Evolutionary conservation across 164 flowering plant species (phyloP), one percentile per base, ranked within the genome.

Genomic region (Stephania yunnanensis): DNA sequence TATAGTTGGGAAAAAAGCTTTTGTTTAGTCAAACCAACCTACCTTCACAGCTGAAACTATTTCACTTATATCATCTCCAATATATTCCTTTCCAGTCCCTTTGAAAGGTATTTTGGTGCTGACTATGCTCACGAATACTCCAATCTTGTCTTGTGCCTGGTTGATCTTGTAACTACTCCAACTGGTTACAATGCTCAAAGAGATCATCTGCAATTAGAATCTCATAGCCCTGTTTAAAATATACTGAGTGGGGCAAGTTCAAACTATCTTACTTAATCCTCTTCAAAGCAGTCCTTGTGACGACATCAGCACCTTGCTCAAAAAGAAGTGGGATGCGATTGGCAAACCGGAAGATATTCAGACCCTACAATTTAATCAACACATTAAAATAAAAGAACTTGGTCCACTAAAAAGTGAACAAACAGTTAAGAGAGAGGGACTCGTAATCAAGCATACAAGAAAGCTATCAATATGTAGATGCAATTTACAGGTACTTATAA

Each of bases 301-400:
- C 98, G 81, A 95, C 99, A 89, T 95, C 99, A 79, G 97, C 98
- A 82, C 99, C 99, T 92, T 94, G 99, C 87, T 95, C 99, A 78
- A 95, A 95, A n/a, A 95, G 95, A 80, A 95, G 97, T 10, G 98
- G 99, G 65, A 95, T 95, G 64, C 99, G 94, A 64, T 95, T 95
- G 46, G 98, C 99, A 83, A 93, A 94, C 58, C 99, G 93, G 79
- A 95, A 95, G 72, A 95, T 90, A 80, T 95, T 95, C 44, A 95
- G 76, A 46, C 99, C 99, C 99, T 95, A 77, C 53, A 83, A 67
- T 81, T 65, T 20, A 78, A 48, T 70, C 45, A 69, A 65, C 52
- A 52, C 25, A 63, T 17, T 15, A 75, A 58, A 71, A 20, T 74
- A 17, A 64, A 71, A 46, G 71, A 42, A 36, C 46, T 25, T 46